Conservation (phyloP, 805 yeast species). For the Sugiyamaella mastotermitis region DNA sequence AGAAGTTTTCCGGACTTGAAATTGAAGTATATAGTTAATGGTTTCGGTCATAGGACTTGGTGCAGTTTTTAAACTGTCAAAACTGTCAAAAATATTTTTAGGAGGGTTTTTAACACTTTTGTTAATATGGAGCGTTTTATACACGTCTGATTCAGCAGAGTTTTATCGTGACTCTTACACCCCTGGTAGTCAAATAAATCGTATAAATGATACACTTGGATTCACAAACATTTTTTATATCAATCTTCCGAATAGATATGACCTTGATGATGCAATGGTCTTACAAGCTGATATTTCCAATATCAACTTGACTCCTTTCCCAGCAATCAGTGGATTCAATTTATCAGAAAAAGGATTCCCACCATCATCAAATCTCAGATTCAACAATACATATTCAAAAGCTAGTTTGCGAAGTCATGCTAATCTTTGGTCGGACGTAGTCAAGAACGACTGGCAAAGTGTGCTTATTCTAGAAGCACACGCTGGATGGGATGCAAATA, state of each 20-base stretch:
- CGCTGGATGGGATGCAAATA: conserved; percentile 14
- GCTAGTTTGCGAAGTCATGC: conserved; percentile 15
- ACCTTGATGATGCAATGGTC: conserved; percentile 11
- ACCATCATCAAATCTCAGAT: conserved; percentile 3
- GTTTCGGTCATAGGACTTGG: too few species aligned
- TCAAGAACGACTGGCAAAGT: conserved; percentile 5
- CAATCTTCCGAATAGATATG: conserved; percentile 11
- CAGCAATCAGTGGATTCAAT: conserved; percentile 5
- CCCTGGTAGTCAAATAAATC: too few species aligned
- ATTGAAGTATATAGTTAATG: too few species aligned
- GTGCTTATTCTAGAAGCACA: conserved; percentile 14
- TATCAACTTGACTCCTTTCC: neutral
- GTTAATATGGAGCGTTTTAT: too few species aligned
- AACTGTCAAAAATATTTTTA: too few species aligned
- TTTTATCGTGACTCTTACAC: too few species aligned
- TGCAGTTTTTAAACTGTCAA: too few species aligned
- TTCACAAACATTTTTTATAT: conserved; percentile 10
- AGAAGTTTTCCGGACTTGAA: too few species aligned
- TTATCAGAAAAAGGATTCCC: conserved; percentile 8
- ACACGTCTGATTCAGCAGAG: too few species aligned
- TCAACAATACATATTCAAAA: neutral
- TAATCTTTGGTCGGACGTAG: conserved; percentile 13
- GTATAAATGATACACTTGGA: conserved; percentile 13
- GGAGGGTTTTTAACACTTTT: too few species aligned
- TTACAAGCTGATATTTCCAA: conserved; percentile 7